phyloP scores from a whole-genome alignment of 768 basidiomycete genomes.

The Rhizopogon sp. region DNA sequence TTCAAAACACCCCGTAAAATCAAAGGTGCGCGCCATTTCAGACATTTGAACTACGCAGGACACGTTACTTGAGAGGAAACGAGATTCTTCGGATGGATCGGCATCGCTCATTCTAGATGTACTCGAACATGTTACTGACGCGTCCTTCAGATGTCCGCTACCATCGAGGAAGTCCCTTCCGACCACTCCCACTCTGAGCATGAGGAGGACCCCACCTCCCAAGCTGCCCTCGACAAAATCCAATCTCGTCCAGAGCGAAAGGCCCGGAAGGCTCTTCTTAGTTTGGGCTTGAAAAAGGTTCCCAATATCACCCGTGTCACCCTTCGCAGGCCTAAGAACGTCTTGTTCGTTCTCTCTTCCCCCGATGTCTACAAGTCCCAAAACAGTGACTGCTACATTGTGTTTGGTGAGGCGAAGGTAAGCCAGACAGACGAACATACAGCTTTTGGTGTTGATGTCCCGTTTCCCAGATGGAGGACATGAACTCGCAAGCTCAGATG shows the following conservation, averaged over 20 bases:
- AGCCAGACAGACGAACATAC: neutral
- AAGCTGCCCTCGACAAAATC: conserved; percentile 85
- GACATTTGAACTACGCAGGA: neutral
- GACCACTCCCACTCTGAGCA: conserved; percentile 80
- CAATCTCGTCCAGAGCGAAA: conserved; percentile 94
- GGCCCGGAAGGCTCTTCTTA: conserved; percentile 88
- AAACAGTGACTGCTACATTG: conserved; percentile 97
- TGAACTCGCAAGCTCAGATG: conserved; percentile 75
- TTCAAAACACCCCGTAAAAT: conserved; percentile 8
- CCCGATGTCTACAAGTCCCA: conserved; percentile 98
- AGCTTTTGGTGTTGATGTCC: neutral
- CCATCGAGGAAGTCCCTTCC: conserved; percentile 79
- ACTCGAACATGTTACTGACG: conserved; percentile 19
- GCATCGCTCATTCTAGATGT: conserved; percentile 22
- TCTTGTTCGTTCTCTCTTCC: conserved; percentile 86
- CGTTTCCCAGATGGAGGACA: conserved; percentile 68
- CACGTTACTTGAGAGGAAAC: neutral
- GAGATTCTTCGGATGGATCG: conserved; percentile 23
- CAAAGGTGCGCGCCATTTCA: conserved; percentile 15
- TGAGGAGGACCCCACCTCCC: conserved; percentile 81
- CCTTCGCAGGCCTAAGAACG: conserved; percentile 91
- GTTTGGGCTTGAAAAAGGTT: conserved; percentile 90
- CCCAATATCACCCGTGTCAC: conserved; percentile 93
- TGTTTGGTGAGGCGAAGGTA: conserved; percentile 97
- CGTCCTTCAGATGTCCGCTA: conserved; percentile 60